phyloP scores from a whole-genome alignment of 805 yeast species.

The Zygosaccharomyces bisporus region DNA sequence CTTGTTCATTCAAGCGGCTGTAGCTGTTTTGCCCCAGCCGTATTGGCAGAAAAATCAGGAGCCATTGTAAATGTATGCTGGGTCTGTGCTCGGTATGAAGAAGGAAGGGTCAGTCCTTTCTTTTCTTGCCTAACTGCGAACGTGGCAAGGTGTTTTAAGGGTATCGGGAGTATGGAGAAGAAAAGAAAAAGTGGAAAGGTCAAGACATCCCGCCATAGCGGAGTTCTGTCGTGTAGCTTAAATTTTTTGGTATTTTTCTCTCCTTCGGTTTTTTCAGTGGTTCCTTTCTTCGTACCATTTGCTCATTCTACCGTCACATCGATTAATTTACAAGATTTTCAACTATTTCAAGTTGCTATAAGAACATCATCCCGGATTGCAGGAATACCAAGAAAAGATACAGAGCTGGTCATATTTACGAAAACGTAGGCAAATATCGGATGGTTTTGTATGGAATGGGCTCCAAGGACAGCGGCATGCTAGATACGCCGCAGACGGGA shows the following conservation, averaged over 20 bases:
- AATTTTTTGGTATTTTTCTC: neutral
- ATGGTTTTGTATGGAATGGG: neutral
- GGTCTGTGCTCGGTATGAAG: too few relatives aligned
- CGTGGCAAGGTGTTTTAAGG: neutral
- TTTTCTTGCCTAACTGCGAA: neutral
- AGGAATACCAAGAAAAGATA: neutral
- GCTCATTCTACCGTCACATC: neutral
- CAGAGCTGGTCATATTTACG: too few relatives aligned
- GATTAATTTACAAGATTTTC: neutral
- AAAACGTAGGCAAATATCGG: neutral
- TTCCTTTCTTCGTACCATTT: neutral
- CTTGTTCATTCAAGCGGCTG: neutral
- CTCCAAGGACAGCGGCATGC: slow-evolving; percentile 2
- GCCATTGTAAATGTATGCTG: too few relatives aligned
- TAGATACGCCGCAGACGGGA: slow-evolving; percentile 14
- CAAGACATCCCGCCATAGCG: neutral
- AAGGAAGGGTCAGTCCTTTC: neutral
- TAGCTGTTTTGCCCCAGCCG: too few relatives aligned
- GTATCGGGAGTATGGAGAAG: neutral
- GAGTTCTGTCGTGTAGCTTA: neutral
- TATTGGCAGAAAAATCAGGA: neutral
- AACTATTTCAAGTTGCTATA: neutral
- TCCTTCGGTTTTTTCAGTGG: neutral
- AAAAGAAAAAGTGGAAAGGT: neutral
- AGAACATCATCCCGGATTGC: neutral